Evolutionary conservation across 192 early-diverging fungal species (phyloP).

Genomic region (Kickxella alabastrina): DNA sequence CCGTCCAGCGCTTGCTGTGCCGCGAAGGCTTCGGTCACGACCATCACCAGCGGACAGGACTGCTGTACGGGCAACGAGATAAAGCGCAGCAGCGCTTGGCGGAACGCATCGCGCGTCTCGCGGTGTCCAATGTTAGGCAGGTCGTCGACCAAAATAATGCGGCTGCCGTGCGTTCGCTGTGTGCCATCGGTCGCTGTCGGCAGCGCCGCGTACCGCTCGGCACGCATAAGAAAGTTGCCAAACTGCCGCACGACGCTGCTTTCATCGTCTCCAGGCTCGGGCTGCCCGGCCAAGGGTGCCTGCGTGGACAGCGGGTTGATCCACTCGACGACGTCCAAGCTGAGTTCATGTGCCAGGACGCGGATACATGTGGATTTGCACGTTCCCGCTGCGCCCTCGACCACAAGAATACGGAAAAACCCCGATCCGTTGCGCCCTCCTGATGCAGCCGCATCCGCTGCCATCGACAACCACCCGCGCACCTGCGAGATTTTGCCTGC

Average conservation of each 20-base stretch:
- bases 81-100: slow-evolving; percentile 47
- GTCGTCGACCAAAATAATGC: slow-evolving; percentile 59
- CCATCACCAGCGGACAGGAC: slow-evolving; percentile 44
- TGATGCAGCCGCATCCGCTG: slow-evolving; percentile 14
- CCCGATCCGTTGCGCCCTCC: slow-evolving; percentile 5
- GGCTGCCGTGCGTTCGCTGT: slow-evolving; percentile 6
- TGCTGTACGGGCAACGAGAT: slow-evolving; percentile 15
- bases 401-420: slow-evolving; percentile 51
- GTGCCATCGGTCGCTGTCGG: slow-evolving; percentile 1
- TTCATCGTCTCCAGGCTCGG: slow-evolving; percentile 3
- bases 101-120: slow-evolving; percentile 54
- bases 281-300: slow-evolving; percentile 4
- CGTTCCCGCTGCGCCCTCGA: slow-evolving; percentile 63
- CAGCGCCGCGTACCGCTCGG: slow-evolving; percentile 50
- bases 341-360: slow-evolving; percentile 54
- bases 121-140: slow-evolving; percentile 54
- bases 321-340: slow-evolving; percentile 60
- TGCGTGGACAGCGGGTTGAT: slow-evolving; percentile 45
- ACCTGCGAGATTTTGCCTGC: slow-evolving; percentile 53
- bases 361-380: slow-evolving; percentile 61
- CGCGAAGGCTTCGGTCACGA: slow-evolving; percentile 37
- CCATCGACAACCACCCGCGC: slow-evolving; percentile 53
- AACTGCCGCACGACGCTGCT: slow-evolving; percentile 51
- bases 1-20: slow-evolving; percentile 30
- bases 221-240: slow-evolving; percentile 54